These are phyloP conservation scores for Phaeotremella skinneri DNA, from an alignment of 768 basidiomycete genomes.

Conservation along the genomic window DNA sequence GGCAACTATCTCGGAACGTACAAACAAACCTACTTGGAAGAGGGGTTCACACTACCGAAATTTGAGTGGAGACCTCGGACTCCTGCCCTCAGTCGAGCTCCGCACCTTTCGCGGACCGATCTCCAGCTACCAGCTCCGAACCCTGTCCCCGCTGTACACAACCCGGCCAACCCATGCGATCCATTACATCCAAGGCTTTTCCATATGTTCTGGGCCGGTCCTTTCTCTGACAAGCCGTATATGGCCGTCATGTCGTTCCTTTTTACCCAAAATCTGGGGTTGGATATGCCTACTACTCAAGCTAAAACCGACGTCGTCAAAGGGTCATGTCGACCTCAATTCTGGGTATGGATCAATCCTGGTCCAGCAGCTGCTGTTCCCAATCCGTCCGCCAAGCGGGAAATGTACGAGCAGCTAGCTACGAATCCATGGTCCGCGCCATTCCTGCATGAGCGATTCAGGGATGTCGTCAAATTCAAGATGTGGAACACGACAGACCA, in stretches of 20 bases:
- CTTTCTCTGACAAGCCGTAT: slow-evolving; percentile 98
- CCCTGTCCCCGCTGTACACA: slow-evolving; percentile 33
- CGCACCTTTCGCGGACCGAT: slow-evolving; percentile 34
- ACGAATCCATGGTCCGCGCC: slow-evolving; percentile 90
- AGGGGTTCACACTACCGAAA: slow-evolving; percentile 50
- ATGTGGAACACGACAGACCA: slow-evolving; percentile 99
- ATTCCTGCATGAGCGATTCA: slow-evolving; percentile 88
- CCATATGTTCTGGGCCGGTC: slow-evolving; percentile 99
- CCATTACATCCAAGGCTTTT: slow-evolving; percentile 80
- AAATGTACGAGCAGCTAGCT: slow-evolving; percentile 78
- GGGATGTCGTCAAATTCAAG: slow-evolving; percentile 88
- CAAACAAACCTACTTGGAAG: slow-evolving; percentile 84
- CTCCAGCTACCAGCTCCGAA: slow-evolving; percentile 39
- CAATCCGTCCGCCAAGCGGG: slow-evolving; percentile 71
- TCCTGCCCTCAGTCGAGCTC: slow-evolving; percentile 17
- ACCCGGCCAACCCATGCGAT: slow-evolving; percentile 63
- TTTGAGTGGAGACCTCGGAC: slow-evolving; percentile 29
- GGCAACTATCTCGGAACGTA: slow-evolving; percentile 71
- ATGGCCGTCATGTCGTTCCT: slow-evolving; percentile 89
- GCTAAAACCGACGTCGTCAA: slow-evolving; percentile 53
- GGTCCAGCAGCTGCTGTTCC: slow-evolving; percentile 90
- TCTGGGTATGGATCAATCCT: slow-evolving; percentile 99
- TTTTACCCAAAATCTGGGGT: slow-evolving; percentile 88
- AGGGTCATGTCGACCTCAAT: slow-evolving; percentile 74
- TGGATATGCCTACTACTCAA: slow-evolving; percentile 60